Evolutionary conservation across 148 eudicot genomes (phyloP).

Genomic region (Cornus florida): DNA sequence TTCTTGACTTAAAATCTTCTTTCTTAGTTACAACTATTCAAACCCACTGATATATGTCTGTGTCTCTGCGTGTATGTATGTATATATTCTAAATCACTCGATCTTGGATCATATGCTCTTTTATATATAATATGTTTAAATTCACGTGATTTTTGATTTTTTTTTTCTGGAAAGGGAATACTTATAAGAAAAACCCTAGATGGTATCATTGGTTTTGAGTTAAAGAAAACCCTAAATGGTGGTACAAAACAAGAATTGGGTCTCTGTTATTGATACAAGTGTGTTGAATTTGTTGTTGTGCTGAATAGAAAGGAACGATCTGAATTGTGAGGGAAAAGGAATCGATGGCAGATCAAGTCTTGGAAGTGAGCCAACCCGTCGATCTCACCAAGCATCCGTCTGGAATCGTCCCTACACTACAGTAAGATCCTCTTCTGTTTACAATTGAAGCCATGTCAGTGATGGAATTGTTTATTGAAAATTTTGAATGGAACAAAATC

Average conservation of each 20-base stretch:
- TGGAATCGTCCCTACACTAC: slow-evolving; percentile 80
- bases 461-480: not conserved
- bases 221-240: no score
- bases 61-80: no score
- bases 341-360: slow-evolving; percentile 65
- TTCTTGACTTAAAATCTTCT: not conserved
- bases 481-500: no score
- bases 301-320: not conserved
- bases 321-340: not conserved
- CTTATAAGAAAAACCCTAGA: no score
- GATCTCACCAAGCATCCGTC: slow-evolving; percentile 72
- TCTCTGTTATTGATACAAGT: not conserved
- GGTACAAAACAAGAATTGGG: not conserved
- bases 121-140: not conserved
- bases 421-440: slow-evolving; percentile 42
- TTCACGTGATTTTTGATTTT: no score
- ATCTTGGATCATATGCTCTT: not conserved
- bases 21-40: not conserved
- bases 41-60: no score
- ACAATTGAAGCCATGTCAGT: not conserved
- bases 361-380: slow-evolving; percentile 80
- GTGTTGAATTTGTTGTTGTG: not conserved
- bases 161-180: no score
- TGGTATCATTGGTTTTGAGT: no score
- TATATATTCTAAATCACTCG: not conserved